Conservation (phyloP, 208 protist genomes). For the Crithidia sp. region DNA sequence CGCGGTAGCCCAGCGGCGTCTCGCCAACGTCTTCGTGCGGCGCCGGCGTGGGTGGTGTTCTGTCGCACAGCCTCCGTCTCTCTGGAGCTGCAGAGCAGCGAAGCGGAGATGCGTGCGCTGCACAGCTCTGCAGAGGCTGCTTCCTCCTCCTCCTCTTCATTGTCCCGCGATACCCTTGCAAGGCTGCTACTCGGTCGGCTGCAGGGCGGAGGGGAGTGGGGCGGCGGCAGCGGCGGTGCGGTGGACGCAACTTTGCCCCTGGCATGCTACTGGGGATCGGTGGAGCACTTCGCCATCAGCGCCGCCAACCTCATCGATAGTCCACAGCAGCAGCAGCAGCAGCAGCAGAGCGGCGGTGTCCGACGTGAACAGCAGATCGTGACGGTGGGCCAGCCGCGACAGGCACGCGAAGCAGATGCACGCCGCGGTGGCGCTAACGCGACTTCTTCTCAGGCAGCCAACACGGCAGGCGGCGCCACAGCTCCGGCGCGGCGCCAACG, state of each 20-base stretch:
- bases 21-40: background rate
- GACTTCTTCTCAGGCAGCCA: background rate
- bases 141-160: background rate
- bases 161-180: conserved; percentile 13
- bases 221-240: background rate
- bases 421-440: background rate
- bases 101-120: conserved; percentile 7
- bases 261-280: conserved; percentile 33
- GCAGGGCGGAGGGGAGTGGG: conserved; percentile 29
- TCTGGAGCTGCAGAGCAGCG: conserved; percentile 25
- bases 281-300: conserved; percentile 20
- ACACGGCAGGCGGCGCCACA: background rate
- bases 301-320: conserved; percentile 4
- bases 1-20: background rate
- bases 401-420: background rate
- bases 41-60: conserved; percentile 20
- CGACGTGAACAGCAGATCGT: conserved; percentile 24
- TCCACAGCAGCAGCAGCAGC: background rate
- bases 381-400: background rate
- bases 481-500: background rate
- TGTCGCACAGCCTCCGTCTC: conserved; percentile 17
- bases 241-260: conserved; percentile 2
- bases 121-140: background rate
- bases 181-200: conserved; percentile 17
- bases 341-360: background rate